A percentile compares a stretch with the other conserved stretches of the same genome.
These are phyloP conservation scores for Gomphus bonarii DNA, from an alignment of 1,284 basidiomycete genomes.

Conservation along the genomic window DNA sequence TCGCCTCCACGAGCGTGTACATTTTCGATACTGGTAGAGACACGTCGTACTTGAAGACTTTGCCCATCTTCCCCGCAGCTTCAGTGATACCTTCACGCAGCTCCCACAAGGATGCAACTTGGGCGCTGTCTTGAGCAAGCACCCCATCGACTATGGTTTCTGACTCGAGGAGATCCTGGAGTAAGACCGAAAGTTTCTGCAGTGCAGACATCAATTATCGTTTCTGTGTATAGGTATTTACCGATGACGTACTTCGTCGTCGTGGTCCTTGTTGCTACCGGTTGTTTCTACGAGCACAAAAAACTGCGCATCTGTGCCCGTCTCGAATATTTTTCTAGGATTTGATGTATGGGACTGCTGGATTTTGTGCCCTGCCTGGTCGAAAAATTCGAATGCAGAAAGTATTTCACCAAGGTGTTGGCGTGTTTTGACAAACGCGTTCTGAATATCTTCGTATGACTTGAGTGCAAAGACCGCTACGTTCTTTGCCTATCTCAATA, in stretches of 20 bases:
- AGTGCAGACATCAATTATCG: neutral
- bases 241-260: conserved; percentile 64
- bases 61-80: conserved; percentile 89
- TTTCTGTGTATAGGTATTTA: too few species aligned
- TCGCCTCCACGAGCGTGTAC: conserved; percentile 80
- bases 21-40: conserved; percentile 86
- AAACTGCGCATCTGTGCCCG: conserved; percentile 70
- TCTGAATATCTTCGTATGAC: conserved; percentile 42
- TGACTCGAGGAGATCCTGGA: conserved; percentile 73
- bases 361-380: conserved; percentile 80
- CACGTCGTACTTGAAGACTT: conserved; percentile 97
- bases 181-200: conserved; percentile 17
- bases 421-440: conserved; percentile 40
- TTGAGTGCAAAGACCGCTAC: conserved; percentile 42
- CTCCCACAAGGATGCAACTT: conserved; percentile 87
- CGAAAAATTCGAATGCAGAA: conserved; percentile 96
- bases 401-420: conserved; percentile 88
- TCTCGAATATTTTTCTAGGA: conserved; percentile 65
- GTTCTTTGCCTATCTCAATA: conserved; percentile 1
- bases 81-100: conserved; percentile 94
- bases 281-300: conserved; percentile 95
- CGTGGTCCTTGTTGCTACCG: conserved; percentile 89
- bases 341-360: conserved; percentile 33
- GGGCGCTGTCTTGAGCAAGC: conserved; percentile 84
- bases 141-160: conserved; percentile 79